phyloP scores from a whole-genome alignment of 768 basidiomycete species.

The Naganishia antarctica region DNA sequence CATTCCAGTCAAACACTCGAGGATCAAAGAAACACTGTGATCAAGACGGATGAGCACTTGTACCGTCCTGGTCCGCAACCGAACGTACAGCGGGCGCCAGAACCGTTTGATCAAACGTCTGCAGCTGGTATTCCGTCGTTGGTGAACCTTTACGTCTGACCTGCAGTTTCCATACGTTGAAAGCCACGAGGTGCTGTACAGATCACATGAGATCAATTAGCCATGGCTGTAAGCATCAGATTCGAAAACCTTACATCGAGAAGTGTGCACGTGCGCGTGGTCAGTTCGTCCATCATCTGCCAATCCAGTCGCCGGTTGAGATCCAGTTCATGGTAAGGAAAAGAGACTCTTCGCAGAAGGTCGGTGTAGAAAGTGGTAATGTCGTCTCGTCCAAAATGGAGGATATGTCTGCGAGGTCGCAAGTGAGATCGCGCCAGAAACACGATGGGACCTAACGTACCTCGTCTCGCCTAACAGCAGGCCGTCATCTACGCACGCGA shows the following conservation, averaged over 20 bases:
- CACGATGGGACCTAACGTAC: slow-evolving; percentile 51
- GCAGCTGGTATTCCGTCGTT: slow-evolving; percentile 80
- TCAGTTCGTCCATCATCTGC: slow-evolving; percentile 86
- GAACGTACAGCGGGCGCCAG: slow-evolving; percentile 79
- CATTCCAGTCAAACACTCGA: slow-evolving; percentile 81
- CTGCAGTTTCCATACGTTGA: slow-evolving; percentile 84
- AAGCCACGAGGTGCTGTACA: slow-evolving; percentile 73
- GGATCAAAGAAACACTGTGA: slow-evolving; percentile 91
- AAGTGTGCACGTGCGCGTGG: slow-evolving; percentile 74
- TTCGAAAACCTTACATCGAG: slow-evolving; percentile 63
- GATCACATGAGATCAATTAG: not conserved
- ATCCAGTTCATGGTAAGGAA: slow-evolving; percentile 82
- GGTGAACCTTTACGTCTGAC: slow-evolving; percentile 69
- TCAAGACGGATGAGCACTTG: not conserved
- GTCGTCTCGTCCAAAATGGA: slow-evolving; percentile 90
- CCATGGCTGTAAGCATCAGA: not conserved
- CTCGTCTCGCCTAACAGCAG: slow-evolving; percentile 79
- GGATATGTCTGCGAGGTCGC: slow-evolving; percentile 58
- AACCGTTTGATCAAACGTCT: slow-evolving; percentile 92
- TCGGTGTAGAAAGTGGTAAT: slow-evolving; percentile 83
- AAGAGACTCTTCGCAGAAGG: slow-evolving; percentile 69
- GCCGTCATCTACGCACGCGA: slow-evolving; percentile 94
- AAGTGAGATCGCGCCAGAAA: not conserved
- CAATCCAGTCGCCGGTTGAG: slow-evolving; percentile 76
- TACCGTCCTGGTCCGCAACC: not conserved